Evolutionary conservation across 768 basidiomycete species (phyloP), one percentile per base, ranked within the genome.

Genomic region (Phylloporus sp.): DNA sequence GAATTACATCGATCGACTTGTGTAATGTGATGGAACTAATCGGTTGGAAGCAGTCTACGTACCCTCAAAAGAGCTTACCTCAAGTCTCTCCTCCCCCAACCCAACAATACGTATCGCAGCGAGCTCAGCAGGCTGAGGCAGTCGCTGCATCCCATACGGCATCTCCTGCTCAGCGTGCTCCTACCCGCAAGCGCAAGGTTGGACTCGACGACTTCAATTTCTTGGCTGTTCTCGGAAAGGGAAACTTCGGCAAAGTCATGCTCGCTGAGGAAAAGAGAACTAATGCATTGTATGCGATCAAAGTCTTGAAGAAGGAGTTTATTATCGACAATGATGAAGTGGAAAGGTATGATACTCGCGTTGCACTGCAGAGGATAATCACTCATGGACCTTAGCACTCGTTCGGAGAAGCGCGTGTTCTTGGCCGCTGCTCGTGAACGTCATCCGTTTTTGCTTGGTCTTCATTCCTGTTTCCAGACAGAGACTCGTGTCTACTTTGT

Each of bases 161-260:
- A 46, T 71, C 72, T 46, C 66, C 74, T 26, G 66, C 64, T n/a
- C 66, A 63, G 38, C 76, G 78, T 48, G 72, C 74, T 29, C 70
- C 70, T 13, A 67, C 76, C 23, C 76, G 76, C 41, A 86, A 85
- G 69, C 81, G 93, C 47, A 95, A 95, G 69, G 90, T 99, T 55
- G 94, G 95, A 2, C 77, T 99, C 34, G 95, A 98, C 66, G 97
- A 98, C 68, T 99, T 99, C 79, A 98, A 98, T 64, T 98, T 99
- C 79, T 74, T 99, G 49, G 94, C 97, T 23, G 97, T 99, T 15
- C 82, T 99, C 32, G 97, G 97, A 45, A 98, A 98, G 73, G 97
- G 97, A 61, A 99, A 98, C 72, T 99, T 99, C 65, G 97, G 97
- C 50, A 99, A 99, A 70, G 97, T 99, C 72, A 99, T 99, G 97